These are phyloP conservation scores for Suaeda aralocaspica DNA, from an alignment of 148 eudicot species.

Conservation along the genomic window DNA sequence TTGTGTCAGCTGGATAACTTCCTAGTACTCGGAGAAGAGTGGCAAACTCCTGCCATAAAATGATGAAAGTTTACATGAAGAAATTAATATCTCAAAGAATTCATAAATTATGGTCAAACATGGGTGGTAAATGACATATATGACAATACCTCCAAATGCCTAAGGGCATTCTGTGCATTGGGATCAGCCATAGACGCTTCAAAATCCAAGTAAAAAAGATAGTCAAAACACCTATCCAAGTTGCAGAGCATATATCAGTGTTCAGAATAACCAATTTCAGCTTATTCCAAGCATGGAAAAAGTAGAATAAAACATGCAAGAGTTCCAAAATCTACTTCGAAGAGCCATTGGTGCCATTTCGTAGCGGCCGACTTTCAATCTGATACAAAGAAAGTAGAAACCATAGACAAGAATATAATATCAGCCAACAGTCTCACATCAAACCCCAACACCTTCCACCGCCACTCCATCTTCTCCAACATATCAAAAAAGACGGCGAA, in stretches of 20 bases:
- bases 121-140: slow-evolving; percentile 3
- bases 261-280: not conserved
- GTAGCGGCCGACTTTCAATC: slow-evolving; percentile 56
- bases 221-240: slow-evolving; percentile 47
- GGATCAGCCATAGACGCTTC: slow-evolving; percentile 73
- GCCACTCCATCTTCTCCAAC: not conserved
- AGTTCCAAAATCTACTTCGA: slow-evolving; percentile 23
- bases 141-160: slow-evolving; percentile 45
- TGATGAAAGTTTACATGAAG: not conserved
- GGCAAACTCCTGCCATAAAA: slow-evolving; percentile 53
- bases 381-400: slow-evolving; percentile 20
- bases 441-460: not conserved
- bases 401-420: not conserved
- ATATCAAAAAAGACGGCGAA: not conserved
- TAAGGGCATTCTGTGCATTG: slow-evolving; percentile 63
- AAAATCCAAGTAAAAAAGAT: slow-evolving; percentile 60
- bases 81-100: not conserved
- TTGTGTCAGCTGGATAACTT: slow-evolving; percentile 60
- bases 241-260: not conserved
- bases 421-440: not conserved
- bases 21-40: slow-evolving; percentile 66
- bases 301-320: not conserved
- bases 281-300: not conserved
- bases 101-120: not conserved
- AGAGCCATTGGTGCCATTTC: slow-evolving; percentile 33